Base-by-base conservation (phyloP, 2,329 filamentous ascomycete genomes). In the Lomentospora prolificans region DNA sequence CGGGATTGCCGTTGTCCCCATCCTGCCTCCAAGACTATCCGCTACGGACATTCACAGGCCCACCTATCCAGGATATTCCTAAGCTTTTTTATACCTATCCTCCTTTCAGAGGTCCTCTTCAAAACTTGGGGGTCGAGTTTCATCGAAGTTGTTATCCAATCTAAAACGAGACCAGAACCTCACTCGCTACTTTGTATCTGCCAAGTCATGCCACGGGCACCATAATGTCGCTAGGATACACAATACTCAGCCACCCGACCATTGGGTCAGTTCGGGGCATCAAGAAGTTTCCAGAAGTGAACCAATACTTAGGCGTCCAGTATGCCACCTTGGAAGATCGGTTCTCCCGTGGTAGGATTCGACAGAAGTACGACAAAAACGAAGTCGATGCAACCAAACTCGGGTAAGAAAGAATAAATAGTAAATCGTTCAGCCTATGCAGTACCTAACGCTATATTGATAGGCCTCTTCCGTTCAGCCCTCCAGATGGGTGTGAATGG, bases 401-500 rank as follows among this genome's bases (percentile, higher is more conserved):
- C 57, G 71, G 71, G 69, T 72, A 55, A 60, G 61, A 33, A 33
- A 33, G 12, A 12, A 12, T 6, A 33, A 6, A 6, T 33, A 33
- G 6, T 33, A 6, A 7, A 55, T 3, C 25, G 25, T 10, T 4
- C 30, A 28, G 25, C 50, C 28, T 54, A 19, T 39, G 46, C 52
- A 10, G 44, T 27, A 9, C 51, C 61, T 71, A 24, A 71, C 70
- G 3, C 48, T 9, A 19, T 7, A 14, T 7, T 51, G 17, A 67
- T 67, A 30, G 67, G 71, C 3, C 63, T 75, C 9, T 72, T 69
- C 4, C 30, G 30, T 33, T 67, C 67, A 22, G 63, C 68, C 0
- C 64, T 66, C 14, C 30, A 7, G 12, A 33, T 33, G 74, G 71
- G 7, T 68, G 72, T 50, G 68, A 78, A 36, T 60, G 65, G 2